phyloP scores from a whole-genome alignment of 495 filamentous ascomycete species.

The Neurospora sp. region DNA sequence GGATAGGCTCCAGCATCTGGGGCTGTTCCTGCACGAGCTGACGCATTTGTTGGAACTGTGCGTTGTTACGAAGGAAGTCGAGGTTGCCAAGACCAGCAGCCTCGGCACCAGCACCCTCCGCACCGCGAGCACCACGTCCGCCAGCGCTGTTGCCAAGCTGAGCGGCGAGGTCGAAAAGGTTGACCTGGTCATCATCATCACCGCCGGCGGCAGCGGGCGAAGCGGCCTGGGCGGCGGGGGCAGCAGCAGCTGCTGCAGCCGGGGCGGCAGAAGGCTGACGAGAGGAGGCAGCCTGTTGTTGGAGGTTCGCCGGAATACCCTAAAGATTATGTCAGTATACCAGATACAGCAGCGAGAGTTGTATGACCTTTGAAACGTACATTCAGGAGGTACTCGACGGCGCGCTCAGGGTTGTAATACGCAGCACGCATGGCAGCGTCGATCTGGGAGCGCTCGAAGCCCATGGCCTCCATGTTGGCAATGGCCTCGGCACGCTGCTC shows the following conservation, averaged over 20 bases:
- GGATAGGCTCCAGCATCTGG: slow-evolving; percentile 94
- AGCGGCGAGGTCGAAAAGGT: slow-evolving; percentile 91
- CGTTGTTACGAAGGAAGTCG: slow-evolving; percentile 91
- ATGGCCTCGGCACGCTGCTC: slow-evolving; percentile 73
- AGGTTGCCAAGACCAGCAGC: slow-evolving; percentile 59
- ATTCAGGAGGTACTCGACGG: slow-evolving; percentile 86
- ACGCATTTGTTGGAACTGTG: slow-evolving; percentile 93
- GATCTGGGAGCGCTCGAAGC: slow-evolving; percentile 76
- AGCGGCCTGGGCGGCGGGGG: slow-evolving; percentile 25
- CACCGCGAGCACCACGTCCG: slow-evolving; percentile 27
- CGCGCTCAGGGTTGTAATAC: slow-evolving; percentile 92
- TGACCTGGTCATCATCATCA: slow-evolving; percentile 62
- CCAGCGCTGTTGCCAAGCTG: slow-evolving; percentile 50
- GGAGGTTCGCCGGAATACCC: slow-evolving; percentile 84
- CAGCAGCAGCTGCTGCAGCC: slow-evolving; percentile 25
- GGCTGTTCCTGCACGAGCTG: slow-evolving; percentile 96
- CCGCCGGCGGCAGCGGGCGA: slow-evolving; percentile 31
- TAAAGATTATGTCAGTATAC: slow-evolving; percentile 77
- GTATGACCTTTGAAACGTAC: slow-evolving; percentile 40
- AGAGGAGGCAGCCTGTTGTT: slow-evolving; percentile 35
- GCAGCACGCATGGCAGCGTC: slow-evolving; percentile 92
- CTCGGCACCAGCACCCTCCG: slow-evolving; percentile 18
- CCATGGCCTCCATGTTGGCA: slow-evolving; percentile 95
- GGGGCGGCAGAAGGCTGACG: slow-evolving; percentile 27
- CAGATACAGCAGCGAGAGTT: slow-evolving; percentile 35